These are phyloP conservation scores for Thecaphora thlaspeos DNA, from an alignment of 1,284 basidiomycete species.

Conservation along the genomic window DNA sequence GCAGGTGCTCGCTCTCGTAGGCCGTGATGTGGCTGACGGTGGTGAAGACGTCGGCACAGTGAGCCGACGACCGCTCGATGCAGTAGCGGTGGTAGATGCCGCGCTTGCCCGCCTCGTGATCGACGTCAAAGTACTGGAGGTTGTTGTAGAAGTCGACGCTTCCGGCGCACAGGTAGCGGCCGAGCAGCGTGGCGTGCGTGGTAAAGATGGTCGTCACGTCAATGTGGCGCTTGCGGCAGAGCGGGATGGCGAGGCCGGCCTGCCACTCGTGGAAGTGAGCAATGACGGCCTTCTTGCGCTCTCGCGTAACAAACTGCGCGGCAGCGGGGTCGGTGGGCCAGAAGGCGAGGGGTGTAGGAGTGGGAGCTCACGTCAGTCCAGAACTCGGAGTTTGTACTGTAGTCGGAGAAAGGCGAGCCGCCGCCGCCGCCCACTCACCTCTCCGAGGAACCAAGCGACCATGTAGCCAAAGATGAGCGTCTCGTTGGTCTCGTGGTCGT, in stretches of 20 bases:
- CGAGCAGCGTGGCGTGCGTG: slow-evolving; percentile 96
- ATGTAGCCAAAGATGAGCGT: slow-evolving; percentile 99
- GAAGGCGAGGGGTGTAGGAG: background rate
- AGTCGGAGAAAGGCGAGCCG: slow-evolving; percentile 44
- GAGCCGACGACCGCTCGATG: slow-evolving; percentile 88
- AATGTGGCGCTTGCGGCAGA: slow-evolving; percentile 92
- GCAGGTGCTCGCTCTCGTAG: slow-evolving; percentile 89
- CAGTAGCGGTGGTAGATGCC: slow-evolving; percentile 91
- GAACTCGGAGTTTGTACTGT: background rate
- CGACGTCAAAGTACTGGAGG: slow-evolving; percentile 97
- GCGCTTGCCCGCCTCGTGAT: slow-evolving; percentile 96
- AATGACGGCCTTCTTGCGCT: slow-evolving; percentile 79
- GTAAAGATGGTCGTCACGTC: slow-evolving; percentile 94
- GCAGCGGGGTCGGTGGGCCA: background rate
- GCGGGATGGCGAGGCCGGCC: slow-evolving; percentile 90
- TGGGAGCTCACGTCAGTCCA: background rate
- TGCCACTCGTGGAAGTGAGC: slow-evolving; percentile 99
- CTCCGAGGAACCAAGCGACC: slow-evolving; percentile 98
- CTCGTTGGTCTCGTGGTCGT: slow-evolving; percentile 97
- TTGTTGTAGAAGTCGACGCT: slow-evolving; percentile 99
- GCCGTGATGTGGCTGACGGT: slow-evolving; percentile 92
- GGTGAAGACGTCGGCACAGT: slow-evolving; percentile 96
- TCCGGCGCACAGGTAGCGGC: slow-evolving; percentile 95
- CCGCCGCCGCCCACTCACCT: slow-evolving; percentile 62
- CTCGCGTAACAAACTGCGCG: slow-evolving; percentile 72